Conservation (phyloP, 257 asterid genomes). For the Linderniella brevidens region DNA sequence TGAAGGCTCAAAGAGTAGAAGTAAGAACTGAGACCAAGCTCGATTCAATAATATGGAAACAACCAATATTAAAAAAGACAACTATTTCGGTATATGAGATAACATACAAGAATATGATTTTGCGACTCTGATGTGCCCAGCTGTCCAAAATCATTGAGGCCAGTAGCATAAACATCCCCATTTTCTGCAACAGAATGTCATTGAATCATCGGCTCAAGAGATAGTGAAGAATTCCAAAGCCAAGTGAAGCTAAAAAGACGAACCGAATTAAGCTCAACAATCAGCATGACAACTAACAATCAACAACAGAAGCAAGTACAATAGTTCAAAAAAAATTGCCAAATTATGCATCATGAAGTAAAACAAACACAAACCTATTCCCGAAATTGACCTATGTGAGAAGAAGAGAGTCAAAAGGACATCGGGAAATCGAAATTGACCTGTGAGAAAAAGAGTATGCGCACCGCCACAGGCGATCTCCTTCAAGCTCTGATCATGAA, state of each 20-base stretch:
- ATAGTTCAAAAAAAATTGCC: too few relatives aligned
- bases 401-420: background rate
- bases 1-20: background rate
- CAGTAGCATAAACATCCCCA: conserved; percentile 81
- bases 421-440: conserved; percentile 16
- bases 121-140: conserved; percentile 57
- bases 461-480: conserved; percentile 93
- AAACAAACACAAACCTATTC: background rate
- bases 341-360: background rate
- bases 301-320: too few relatives aligned
- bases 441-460: conserved; percentile 84
- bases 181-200: conserved; percentile 41
- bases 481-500: conserved; percentile 44
- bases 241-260: background rate
- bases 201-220: conserved; percentile 8
- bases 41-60: too few relatives aligned
- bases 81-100: conserved; percentile 7
- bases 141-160: conserved; percentile 91
- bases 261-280: background rate
- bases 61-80: background rate
- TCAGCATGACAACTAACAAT: too few relatives aligned
- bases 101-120: conserved; percentile 53
- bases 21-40: too few relatives aligned
- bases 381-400: background rate
- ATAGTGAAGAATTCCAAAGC: background rate